Base-by-base conservation (phyloP, 169 alveolate species). In the Cytauxzoon felis region DNA sequence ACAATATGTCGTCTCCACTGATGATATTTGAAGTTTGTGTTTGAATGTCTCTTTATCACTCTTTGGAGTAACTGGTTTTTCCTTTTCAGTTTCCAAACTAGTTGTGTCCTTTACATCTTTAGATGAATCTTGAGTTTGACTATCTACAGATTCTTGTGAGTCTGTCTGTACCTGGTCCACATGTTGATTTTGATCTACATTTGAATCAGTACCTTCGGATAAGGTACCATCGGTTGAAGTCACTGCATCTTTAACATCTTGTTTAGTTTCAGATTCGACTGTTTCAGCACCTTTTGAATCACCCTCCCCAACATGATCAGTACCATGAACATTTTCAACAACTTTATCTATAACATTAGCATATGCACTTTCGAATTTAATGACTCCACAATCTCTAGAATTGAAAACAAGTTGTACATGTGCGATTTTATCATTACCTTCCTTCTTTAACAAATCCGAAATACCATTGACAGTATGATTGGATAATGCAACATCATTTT, bases 61-160 rank as follows among this genome's bases (percentile, higher is more conserved):
- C 13, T 73, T 56, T 11, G 61, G 41, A 21, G 63, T 30, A 38
- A 18, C 29, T n/a, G 80, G 64, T 38, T 59, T 56, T 18, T 23
- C 51, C 9, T 82, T 56, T 9, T 43, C 27, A 52, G 50, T 57
- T 32, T 66, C 56, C 45, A 40, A 47, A 62, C 64, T 73, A 48
- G 66, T 52, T 24, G 23, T 50, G 47, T 26, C 76, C 49, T 38
- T 40, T 41, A 30, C 45, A 51, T 41, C 59, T 24, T 66, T 9
- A 2, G 51, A 38, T 69, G 71, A 59, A 67, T 69, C 58, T 19
- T 24, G 38, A 13, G 27, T 13, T 65, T 41, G 69, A 59, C 69
- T 59, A 33, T 52, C 80, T 56, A 27, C n/a, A n/a, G 58, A 41
- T 3, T 49, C 24, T 5, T 49, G 26, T 3, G 58, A 41, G 58